Evolutionary conservation across 345 rosid species (phyloP).

Genomic region (Barbarea vulgaris): DNA sequence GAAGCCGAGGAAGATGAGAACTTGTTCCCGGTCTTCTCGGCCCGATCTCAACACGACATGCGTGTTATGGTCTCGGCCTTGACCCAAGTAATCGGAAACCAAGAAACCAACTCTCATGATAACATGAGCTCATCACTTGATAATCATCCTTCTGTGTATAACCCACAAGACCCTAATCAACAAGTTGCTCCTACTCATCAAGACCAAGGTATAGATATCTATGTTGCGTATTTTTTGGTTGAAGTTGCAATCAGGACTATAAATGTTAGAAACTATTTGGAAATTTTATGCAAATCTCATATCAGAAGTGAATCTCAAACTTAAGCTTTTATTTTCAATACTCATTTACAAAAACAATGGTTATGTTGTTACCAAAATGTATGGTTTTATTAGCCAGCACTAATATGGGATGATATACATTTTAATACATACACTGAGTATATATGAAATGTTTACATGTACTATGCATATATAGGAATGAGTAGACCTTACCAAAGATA

Average conservation of each 20-base stretch:
- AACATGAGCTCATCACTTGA: conserved; percentile 31
- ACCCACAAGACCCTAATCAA: conserved; percentile 38
- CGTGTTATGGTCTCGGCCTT: conserved; percentile 70
- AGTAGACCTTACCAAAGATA: not conserved
- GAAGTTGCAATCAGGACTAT: not conserved
- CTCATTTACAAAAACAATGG: not conserved
- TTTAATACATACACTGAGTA: not conserved
- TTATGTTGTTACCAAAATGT: conserved; percentile 10
- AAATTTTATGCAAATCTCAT: not conserved
- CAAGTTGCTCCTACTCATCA: conserved; percentile 32
- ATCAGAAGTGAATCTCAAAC: conserved; percentile 1
- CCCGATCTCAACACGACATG: conserved; percentile 74
- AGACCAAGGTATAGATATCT: conserved; percentile 40
- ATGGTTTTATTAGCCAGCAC: not conserved
- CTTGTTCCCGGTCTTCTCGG: conserved; percentile 59
- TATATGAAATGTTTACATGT: not conserved
- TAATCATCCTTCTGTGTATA: conserved; percentile 26
- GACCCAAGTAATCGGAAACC: conserved; percentile 64
- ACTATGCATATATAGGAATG: not conserved
- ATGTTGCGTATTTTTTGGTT: conserved; percentile 2
- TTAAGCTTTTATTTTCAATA: not conserved
- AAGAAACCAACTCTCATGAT: conserved; percentile 26
- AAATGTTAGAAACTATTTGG: not conserved
- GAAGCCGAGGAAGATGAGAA: conserved; percentile 48
- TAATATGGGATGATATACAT: not conserved